Percentiles rank a stretch among this genome's conserved stretches.
Evolutionary conservation across 805 yeast species (phyloP).

Genomic region (Saccharomycopsis fermentans): DNA sequence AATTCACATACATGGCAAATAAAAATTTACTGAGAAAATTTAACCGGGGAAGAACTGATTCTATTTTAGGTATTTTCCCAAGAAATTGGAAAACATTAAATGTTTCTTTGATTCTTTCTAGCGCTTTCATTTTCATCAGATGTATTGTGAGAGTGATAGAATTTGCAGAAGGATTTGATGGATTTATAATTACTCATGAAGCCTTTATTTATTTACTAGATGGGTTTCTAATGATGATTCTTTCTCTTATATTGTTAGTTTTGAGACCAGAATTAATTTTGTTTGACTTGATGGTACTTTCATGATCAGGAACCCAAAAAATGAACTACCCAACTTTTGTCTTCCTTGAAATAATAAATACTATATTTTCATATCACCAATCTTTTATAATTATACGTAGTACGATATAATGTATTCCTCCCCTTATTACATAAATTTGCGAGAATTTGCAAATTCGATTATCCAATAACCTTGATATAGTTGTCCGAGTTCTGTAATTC

Average conservation of each 20-base stretch:
- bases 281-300: constrained; percentile 2
- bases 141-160: constrained; percentile 27
- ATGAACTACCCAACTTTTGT: not conserved
- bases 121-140: constrained; percentile 21
- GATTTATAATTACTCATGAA: constrained; percentile 24
- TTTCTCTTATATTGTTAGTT: not conserved
- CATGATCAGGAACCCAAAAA: constrained; percentile 1
- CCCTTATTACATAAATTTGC: not conserved
- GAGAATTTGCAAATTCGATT: no score
- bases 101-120: constrained; percentile 12
- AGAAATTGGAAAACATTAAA: constrained; percentile 19
- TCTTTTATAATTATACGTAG: not conserved
- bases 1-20: constrained; percentile 2
- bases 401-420: not conserved
- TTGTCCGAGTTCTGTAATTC: no score
- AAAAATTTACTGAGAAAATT: not conserved
- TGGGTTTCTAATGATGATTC: constrained; percentile 23
- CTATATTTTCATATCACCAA: not conserved
- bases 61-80: not conserved
- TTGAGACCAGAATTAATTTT: constrained; percentile 4
- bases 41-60: not conserved
- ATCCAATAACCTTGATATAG: no score
- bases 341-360: not conserved
- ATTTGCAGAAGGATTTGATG: constrained; percentile 25
- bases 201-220: constrained; percentile 25